These are phyloP conservation scores for Pascua guehoae DNA, from an alignment of 1,284 basidiomycete genomes.

Conservation along the genomic window DNA sequence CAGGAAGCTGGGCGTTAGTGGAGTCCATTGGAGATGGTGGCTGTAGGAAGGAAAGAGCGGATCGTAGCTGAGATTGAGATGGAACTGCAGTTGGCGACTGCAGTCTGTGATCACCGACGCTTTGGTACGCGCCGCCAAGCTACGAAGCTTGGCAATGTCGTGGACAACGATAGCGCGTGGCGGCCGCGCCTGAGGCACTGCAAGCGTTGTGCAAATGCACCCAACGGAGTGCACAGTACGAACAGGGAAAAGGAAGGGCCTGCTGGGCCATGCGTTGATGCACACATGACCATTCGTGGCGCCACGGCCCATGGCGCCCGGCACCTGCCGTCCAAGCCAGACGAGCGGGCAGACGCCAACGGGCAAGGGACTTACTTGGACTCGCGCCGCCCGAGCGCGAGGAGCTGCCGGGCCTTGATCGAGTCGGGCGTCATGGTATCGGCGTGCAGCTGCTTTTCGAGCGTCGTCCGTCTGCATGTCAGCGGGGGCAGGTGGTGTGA, in stretches of 20 bases:
- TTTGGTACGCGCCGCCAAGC: no score
- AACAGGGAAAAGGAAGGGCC: not conserved
- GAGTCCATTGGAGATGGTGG: not conserved
- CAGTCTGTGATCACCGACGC: no score
- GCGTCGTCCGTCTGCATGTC: conserved; percentile 71
- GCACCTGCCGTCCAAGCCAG: no score
- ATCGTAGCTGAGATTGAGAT: not conserved
- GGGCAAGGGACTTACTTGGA: conserved; percentile 55
- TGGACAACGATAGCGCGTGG: no score
- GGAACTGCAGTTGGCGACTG: not conserved
- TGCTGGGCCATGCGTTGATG: not conserved
- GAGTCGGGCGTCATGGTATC: conserved; percentile 74
- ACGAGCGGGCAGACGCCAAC: no score
- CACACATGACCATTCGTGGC: not conserved
- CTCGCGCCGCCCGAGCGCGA: conserved; percentile 86
- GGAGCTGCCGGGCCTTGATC: conserved; percentile 84
- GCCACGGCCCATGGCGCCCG: no score
- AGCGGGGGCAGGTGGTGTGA: not conserved
- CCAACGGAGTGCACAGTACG: no score
- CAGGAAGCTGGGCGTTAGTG: conserved; percentile 58
- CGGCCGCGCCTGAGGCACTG: no score
- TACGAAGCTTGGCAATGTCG: no score
- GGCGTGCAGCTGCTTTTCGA: conserved; percentile 79
- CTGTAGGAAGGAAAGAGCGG: not conserved
- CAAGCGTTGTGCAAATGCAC: no score